These are phyloP conservation scores for Telfairia occidentalis DNA, from an alignment of 331 rosid genomes.

Conservation along the genomic window DNA sequence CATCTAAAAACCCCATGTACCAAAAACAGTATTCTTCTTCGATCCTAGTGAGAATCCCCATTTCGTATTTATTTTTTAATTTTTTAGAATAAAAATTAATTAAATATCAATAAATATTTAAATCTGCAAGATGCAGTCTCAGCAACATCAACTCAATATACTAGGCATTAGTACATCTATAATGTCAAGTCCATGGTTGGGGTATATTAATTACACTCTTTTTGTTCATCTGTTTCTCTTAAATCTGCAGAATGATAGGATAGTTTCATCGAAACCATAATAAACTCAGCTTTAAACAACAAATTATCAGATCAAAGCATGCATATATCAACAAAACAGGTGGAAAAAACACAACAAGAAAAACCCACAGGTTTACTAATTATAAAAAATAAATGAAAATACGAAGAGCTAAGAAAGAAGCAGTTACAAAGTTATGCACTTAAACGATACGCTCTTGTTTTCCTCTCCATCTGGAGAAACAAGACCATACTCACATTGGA, in stretches of 20 bases:
- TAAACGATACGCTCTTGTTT: background rate
- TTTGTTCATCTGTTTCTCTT: background rate
- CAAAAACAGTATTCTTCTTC: too few relatives aligned
- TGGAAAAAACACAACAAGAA: background rate
- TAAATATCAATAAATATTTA: background rate
- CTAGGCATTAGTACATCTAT: background rate
- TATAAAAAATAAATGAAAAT: background rate
- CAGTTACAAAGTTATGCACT: background rate
- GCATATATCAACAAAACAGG: background rate
- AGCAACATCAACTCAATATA: background rate
- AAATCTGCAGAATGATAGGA: background rate
- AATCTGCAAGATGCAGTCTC: background rate
- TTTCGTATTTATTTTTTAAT: too few relatives aligned
- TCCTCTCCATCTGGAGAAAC: constrained; percentile 12
- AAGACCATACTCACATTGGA: constrained; percentile 64
- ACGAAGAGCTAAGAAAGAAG: constrained; percentile 13
- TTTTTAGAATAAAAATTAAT: too few relatives aligned
- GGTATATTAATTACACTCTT: background rate
- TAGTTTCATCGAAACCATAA: background rate
- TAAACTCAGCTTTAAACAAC: background rate
- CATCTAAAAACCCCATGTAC: too few relatives aligned
- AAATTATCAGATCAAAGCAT: background rate
- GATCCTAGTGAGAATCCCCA: too few relatives aligned
- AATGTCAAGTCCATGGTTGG: background rate
- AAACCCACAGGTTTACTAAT: background rate